phyloP scores from a whole-genome alignment of 768 basidiomycete species.

The Suillus alpinus region DNA sequence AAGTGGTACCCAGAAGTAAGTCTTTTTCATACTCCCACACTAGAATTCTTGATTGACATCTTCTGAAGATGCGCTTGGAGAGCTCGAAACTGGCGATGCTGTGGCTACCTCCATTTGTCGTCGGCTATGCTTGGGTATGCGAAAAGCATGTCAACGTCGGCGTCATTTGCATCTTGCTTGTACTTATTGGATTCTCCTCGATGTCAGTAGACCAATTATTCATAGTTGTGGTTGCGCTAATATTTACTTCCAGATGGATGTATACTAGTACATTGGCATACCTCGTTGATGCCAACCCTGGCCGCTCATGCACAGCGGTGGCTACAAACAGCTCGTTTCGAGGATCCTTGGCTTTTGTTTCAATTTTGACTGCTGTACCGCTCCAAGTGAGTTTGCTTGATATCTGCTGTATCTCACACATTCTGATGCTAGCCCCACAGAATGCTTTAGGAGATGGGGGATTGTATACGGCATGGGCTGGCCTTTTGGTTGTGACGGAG shows the following conservation, averaged over 20 bases:
- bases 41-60: neutral
- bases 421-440: slow-evolving; percentile 28
- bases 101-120: slow-evolving; percentile 50
- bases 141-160: slow-evolving; percentile 61
- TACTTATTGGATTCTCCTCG: slow-evolving; percentile 68
- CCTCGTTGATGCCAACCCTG: slow-evolving; percentile 82
- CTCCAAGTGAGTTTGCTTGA: slow-evolving; percentile 42
- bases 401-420: neutral
- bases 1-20: slow-evolving; percentile 61
- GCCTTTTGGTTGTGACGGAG: slow-evolving; percentile 51
- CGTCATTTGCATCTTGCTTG: slow-evolving; percentile 68
- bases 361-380: slow-evolving; percentile 71
- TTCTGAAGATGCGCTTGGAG: slow-evolving; percentile 65
- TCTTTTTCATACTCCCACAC: neutral
- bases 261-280: slow-evolving; percentile 77
- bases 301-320: slow-evolving; percentile 71
- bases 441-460: slow-evolving; percentile 76
- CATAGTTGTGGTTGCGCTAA: neutral
- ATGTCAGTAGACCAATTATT: slow-evolving; percentile 49
- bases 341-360: slow-evolving; percentile 66
- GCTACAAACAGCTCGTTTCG: slow-evolving; percentile 78
- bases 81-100: slow-evolving; percentile 59
- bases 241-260: slow-evolving; percentile 40
- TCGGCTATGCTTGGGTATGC: slow-evolving; percentile 76
- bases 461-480: slow-evolving; percentile 67